phyloP scores from a whole-genome alignment of 148 eudicot genomes.

The Chenopodium berlandieri region DNA sequence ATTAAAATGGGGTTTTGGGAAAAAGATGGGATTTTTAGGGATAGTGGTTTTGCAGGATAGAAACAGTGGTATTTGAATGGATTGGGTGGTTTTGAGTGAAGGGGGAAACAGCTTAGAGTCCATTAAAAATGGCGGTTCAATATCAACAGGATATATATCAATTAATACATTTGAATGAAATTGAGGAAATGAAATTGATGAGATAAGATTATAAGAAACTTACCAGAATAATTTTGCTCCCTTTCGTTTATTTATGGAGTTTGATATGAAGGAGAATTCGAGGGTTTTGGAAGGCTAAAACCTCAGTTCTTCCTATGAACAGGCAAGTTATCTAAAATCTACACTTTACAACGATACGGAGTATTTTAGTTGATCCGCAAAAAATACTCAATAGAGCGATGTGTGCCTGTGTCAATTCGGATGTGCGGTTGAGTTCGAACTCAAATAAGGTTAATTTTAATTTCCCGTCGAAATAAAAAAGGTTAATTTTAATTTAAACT shows the following conservation, averaged over 20 bases:
- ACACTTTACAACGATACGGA: not conserved
- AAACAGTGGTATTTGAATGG: slow-evolving; percentile 48
- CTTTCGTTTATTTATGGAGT: no score
- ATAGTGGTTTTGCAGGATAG: slow-evolving; percentile 38
- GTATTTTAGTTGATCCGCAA: no score
- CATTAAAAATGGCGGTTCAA: slow-evolving; percentile 34
- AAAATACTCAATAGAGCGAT: no score
- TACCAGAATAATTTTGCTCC: not conserved
- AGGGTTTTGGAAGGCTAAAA: slow-evolving; percentile 32
- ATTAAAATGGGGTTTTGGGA: slow-evolving; percentile 31
- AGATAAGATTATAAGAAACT: slow-evolving; percentile 8
- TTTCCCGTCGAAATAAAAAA: no score
- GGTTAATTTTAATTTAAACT: no score
- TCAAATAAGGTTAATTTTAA: no score
- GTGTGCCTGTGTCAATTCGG: no score
- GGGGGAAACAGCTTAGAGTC: slow-evolving; percentile 47
- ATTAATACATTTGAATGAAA: not conserved
- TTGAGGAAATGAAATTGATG: slow-evolving; percentile 8
- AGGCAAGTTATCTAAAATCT: slow-evolving; percentile 16
- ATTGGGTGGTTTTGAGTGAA: slow-evolving; percentile 40
- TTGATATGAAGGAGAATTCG: not conserved
- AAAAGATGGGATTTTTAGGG: slow-evolving; percentile 12
- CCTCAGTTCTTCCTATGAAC: not conserved
- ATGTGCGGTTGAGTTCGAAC: no score
- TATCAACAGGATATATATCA: slow-evolving; percentile 11